phyloP scores from a whole-genome alignment of 164 flowering plant species.

The Stephania japonica region DNA sequence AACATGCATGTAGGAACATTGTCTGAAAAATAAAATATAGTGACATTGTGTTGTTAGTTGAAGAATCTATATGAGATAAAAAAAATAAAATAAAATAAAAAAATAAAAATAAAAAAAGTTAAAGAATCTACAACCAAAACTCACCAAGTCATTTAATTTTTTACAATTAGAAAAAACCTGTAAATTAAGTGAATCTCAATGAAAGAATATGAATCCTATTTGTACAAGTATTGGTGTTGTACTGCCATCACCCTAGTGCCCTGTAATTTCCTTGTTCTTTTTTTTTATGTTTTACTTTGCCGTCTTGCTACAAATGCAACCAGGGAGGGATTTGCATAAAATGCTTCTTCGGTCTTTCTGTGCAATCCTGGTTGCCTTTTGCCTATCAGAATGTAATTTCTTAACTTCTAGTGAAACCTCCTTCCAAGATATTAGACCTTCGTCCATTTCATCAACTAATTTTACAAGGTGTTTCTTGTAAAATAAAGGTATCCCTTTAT shows the following conservation, averaged over 20 bases:
- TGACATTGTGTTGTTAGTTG: too few species aligned
- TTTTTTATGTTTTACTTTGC: too few species aligned
- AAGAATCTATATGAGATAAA: too few species aligned
- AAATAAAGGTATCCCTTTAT: background rate
- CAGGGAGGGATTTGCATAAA: slow-evolving; percentile 84
- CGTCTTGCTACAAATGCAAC: slow-evolving; percentile 43
- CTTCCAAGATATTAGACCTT: slow-evolving; percentile 50
- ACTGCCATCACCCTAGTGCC: too few species aligned
- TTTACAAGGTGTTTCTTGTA: slow-evolving; percentile 59
- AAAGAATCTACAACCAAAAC: too few species aligned
- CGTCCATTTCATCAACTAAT: slow-evolving; percentile 58
- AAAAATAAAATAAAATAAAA: too few species aligned
- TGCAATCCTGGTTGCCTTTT: slow-evolving; percentile 43
- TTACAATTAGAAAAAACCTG: background rate
- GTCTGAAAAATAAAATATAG: too few species aligned
- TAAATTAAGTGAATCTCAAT: background rate
- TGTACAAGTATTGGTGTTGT: background rate
- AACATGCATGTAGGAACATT: too few species aligned
- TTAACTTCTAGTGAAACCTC: slow-evolving; percentile 46
- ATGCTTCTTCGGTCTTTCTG: slow-evolving; percentile 65
- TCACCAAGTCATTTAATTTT: too few species aligned
- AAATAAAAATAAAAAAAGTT: too few species aligned
- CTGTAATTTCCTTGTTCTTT: too few species aligned
- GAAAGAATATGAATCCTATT: background rate
- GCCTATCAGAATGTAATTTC: slow-evolving; percentile 40